A percentile compares a stretch with the other conserved stretches of the same genome.
Evolutionary conservation across 2,329 filamentous ascomycete genomes (phyloP).

Genomic region (Fusarium nurragi): DNA sequence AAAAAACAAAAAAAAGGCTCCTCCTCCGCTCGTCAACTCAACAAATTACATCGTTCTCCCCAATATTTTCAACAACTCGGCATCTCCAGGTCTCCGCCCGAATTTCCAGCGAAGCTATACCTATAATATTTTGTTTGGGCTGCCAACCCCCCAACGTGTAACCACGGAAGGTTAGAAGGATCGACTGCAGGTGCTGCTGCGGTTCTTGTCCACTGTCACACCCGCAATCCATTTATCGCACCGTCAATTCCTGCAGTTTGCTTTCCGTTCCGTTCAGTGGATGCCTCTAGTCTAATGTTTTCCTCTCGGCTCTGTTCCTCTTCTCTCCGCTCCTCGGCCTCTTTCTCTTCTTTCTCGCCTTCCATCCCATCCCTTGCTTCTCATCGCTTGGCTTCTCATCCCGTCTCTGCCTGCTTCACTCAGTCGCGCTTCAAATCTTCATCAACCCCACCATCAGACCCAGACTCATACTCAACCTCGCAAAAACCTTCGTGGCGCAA

Average conservation of each 20-base stretch:
- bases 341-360: conserved; percentile 3
- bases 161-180: background rate
- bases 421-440: conserved; percentile 17
- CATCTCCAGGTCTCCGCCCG: conserved; percentile 21
- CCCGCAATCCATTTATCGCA: conserved; percentile 17
- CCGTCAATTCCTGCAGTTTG: conserved; percentile 1
- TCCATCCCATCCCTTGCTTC: conserved; percentile 12
- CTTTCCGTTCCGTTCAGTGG: conserved; percentile 4
- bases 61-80: conserved; percentile 20
- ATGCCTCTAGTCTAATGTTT: conserved; percentile 40
- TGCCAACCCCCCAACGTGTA: conserved; percentile 13
- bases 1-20: background rate
- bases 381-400: background rate
- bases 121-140: background rate
- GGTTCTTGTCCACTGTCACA: conserved; percentile 9
- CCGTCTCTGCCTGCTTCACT: conserved; percentile 7
- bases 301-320: conserved; percentile 35
- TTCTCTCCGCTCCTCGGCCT: conserved; percentile 23
- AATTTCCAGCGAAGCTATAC: conserved; percentile 1
- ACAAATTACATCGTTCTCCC: conserved; percentile 24
- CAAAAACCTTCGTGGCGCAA: conserved; percentile 36
- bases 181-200: conserved; percentile 24
- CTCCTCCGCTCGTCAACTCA: conserved; percentile 13
- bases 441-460: conserved; percentile 7
- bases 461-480: conserved; percentile 1